Percentiles rank a stretch among this genome's conserved stretches.
Conservation (phyloP, 1,139 yeast genomes). For the Kodamaea fungicola region DNA sequence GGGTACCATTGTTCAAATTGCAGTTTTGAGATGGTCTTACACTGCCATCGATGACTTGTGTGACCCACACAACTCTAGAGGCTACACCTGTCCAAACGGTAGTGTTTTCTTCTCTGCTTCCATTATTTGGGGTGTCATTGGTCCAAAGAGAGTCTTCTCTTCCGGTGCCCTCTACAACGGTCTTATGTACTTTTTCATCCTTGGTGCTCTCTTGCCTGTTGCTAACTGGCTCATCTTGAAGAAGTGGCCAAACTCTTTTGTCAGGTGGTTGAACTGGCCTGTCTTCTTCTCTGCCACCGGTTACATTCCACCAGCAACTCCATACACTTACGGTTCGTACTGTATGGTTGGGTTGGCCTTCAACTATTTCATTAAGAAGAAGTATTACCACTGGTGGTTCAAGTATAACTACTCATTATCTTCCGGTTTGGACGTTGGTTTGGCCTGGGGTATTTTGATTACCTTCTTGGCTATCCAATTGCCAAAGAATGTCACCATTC, state of each 20-base stretch:
- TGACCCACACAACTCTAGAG: slow-evolving; percentile 30
- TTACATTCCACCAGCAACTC: slow-evolving; percentile 45
- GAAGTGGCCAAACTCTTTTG: slow-evolving; percentile 44
- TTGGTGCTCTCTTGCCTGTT: slow-evolving; percentile 37
- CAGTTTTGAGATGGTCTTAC: slow-evolving; percentile 44
- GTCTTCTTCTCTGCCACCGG: slow-evolving; percentile 48
- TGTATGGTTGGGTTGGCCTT: slow-evolving; percentile 32
- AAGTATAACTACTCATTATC: slow-evolving; percentile 59
- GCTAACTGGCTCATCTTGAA: slow-evolving; percentile 45
- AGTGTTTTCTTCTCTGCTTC: slow-evolving; percentile 44
- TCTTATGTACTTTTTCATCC: slow-evolving; percentile 37
- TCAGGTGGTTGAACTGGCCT: slow-evolving; percentile 45
- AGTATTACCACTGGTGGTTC: slow-evolving; percentile 58
- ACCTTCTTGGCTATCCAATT: slow-evolving; percentile 40
- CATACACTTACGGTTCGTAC: slow-evolving; percentile 40
- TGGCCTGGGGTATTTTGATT: slow-evolving; percentile 48
- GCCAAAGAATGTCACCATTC: slow-evolving; percentile 26
- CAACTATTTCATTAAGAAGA: slow-evolving; percentile 31
- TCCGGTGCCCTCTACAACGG: slow-evolving; percentile 36
- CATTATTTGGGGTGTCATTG: slow-evolving; percentile 46
- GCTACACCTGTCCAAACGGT: slow-evolving; percentile 41
- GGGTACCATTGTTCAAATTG: slow-evolving; percentile 43
- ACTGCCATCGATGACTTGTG: slow-evolving; percentile 49
- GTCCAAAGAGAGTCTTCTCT: slow-evolving; percentile 37
- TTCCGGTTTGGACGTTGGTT: slow-evolving; percentile 55